Evolutionary conservation across 2,329 filamentous ascomycete species (phyloP).

Genomic region (Cryphonectria naterciae): DNA sequence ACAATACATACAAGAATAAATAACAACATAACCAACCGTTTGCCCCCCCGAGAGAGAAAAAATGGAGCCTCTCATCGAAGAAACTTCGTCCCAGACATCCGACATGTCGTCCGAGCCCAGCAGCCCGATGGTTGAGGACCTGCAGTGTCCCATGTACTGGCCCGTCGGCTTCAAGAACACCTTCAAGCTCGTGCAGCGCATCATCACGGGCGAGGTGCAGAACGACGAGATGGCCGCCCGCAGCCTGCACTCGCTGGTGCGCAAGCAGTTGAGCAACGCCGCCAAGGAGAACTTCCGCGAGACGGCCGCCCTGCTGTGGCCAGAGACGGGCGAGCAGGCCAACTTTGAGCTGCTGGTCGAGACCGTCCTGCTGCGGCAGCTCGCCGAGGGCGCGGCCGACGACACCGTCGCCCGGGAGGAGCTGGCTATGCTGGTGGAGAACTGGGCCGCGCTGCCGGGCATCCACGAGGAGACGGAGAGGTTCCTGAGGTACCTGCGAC

Average conservation of each 20-base stretch:
- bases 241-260: constrained; percentile 28
- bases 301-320: constrained; percentile 25
- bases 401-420: constrained; percentile 27
- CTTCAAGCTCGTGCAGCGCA: constrained; percentile 34
- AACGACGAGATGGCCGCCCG: constrained; percentile 32
- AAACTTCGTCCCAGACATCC: constrained; percentile 16
- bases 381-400: constrained; percentile 22
- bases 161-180: constrained; percentile 31
- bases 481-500: constrained; percentile 26
- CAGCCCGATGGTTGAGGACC: constrained; percentile 25
- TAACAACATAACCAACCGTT: not conserved
- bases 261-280: constrained; percentile 28
- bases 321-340: constrained; percentile 29
- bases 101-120: constrained; percentile 10
- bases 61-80: constrained; percentile 20
- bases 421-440: constrained; percentile 26
- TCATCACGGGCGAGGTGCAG: constrained; percentile 35
- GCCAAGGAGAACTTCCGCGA: constrained; percentile 29
- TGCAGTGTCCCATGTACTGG: constrained; percentile 28
- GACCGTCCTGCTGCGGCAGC: constrained; percentile 26
- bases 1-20: not conserved
- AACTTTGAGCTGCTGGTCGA: constrained; percentile 30
- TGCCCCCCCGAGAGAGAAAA: not conserved
- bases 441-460: constrained; percentile 25
- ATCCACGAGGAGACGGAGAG: constrained; percentile 26